phyloP scores from a whole-genome alignment of 495 filamentous ascomycete species.

The Penicillium coprophilum region DNA sequence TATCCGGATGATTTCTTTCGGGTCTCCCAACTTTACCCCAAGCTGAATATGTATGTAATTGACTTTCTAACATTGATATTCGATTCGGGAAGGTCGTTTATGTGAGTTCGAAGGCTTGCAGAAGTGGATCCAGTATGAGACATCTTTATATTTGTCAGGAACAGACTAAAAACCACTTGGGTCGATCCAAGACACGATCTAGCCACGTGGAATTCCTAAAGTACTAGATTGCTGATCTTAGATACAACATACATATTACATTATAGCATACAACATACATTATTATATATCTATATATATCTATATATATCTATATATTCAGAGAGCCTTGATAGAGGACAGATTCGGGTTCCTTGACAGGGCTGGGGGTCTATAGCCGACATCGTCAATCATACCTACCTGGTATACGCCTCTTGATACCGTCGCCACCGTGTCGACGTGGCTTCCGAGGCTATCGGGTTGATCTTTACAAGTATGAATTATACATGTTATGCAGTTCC shows the following conservation, averaged over 20 bases:
- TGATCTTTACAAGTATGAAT: not conserved
- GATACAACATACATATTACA: not conserved
- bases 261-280: not conserved
- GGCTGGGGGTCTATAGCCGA: too few relatives aligned
- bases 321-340: too few relatives aligned
- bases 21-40: too few relatives aligned
- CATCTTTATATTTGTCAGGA: not conserved
- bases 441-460: too few relatives aligned
- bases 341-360: too few relatives aligned
- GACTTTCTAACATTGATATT: not conserved
- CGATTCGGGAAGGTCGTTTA: not conserved
- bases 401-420: not conserved
- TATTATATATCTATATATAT: not conserved
- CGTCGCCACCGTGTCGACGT: not conserved
- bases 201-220: slow-evolving; percentile 1
- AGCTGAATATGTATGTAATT: too few relatives aligned
- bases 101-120: not conserved
- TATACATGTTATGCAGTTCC: not conserved
- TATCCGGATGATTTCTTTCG: not conserved
- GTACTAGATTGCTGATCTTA: not conserved
- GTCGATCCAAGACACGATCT: not conserved
- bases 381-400: not conserved
- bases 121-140: not conserved
- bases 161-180: not conserved
- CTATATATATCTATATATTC: too few relatives aligned